A percentile compares a stretch with the other conserved stretches of the same genome.
phyloP scores from a whole-genome alignment of 2,329 filamentous ascomycete genomes.

The Arachnomyces sp. region DNA sequence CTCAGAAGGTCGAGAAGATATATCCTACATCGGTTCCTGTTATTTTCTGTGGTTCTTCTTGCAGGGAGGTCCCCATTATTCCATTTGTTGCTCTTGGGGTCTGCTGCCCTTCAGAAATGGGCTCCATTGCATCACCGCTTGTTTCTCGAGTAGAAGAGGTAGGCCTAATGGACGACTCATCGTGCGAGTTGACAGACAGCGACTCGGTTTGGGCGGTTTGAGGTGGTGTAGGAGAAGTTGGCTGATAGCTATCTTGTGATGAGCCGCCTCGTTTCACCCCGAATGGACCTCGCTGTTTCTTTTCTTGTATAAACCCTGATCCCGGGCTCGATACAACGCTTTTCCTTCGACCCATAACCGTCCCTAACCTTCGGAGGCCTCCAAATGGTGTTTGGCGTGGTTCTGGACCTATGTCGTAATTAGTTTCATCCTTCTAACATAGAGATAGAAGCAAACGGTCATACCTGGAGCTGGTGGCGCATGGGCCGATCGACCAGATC shows the following conservation, averaged over 20 bases:
- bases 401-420: constrained; percentile 23
- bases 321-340: constrained; percentile 27
- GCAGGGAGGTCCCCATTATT: too few relatives aligned
- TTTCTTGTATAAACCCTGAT: constrained; percentile 25
- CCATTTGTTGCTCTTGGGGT: constrained; percentile 23
- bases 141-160: constrained; percentile 17
- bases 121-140: constrained; percentile 18
- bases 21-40: too few relatives aligned
- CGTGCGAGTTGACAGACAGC: constrained; percentile 18
- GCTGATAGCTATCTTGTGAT: constrained; percentile 30
- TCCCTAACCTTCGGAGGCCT: constrained; percentile 39
- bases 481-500: constrained; percentile 43
- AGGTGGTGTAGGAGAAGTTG: constrained; percentile 22
- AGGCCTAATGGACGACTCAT: constrained; percentile 6
- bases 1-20: too few relatives aligned
- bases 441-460: neutral
- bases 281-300: constrained; percentile 37
- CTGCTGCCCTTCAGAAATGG: constrained; percentile 17
- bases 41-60: too few relatives aligned
- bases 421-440: constrained; percentile 5
- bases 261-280: constrained; percentile 36
- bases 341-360: constrained; percentile 41
- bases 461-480: constrained; percentile 28
- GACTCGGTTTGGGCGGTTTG: constrained; percentile 25
- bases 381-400: constrained; percentile 37